Percentiles rank a stretch among this genome's conserved stretches.
These are phyloP conservation scores for Solanum chmielewskii DNA, from an alignment of 257 asterid genomes.

Conservation along the genomic window DNA sequence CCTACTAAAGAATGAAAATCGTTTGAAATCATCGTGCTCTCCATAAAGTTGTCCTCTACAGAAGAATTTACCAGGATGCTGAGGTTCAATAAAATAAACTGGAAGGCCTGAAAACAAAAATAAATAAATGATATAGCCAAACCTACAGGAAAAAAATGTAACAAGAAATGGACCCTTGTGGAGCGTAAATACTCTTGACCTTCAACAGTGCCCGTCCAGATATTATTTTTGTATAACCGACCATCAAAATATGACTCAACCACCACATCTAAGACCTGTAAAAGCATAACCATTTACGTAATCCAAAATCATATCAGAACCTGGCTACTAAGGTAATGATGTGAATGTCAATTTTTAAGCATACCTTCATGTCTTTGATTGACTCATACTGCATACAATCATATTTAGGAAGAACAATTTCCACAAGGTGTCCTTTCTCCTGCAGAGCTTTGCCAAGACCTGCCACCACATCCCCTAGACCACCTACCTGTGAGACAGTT, in stretches of 20 bases:
- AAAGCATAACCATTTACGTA: slow-evolving; percentile 1
- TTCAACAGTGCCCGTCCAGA: slow-evolving; percentile 96
- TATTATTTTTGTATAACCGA: slow-evolving; percentile 59
- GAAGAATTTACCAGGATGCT: slow-evolving; percentile 77
- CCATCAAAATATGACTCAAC: slow-evolving; percentile 94
- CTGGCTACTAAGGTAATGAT: background rate
- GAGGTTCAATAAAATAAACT: slow-evolving; percentile 94
- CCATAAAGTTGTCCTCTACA: slow-evolving; percentile 95
- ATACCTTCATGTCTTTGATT: slow-evolving; percentile 60
- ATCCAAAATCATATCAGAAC: background rate
- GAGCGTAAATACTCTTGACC: slow-evolving; percentile 27
- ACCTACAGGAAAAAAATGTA: background rate
- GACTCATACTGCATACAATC: slow-evolving; percentile 79
- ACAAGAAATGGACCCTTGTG: slow-evolving; percentile 5
- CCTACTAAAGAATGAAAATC: slow-evolving; percentile 98
- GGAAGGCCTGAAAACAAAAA: slow-evolving; percentile 61
- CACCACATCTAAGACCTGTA: slow-evolving; percentile 76
- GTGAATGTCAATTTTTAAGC: background rate
- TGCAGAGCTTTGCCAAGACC: slow-evolving; percentile 94
- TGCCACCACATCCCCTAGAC: slow-evolving; percentile 94
- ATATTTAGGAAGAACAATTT: slow-evolving; percentile 82
- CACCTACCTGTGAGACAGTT: slow-evolving; percentile 65
- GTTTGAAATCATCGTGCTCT: slow-evolving; percentile 83
- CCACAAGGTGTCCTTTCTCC: slow-evolving; percentile 91
- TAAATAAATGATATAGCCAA: slow-evolving; percentile 10